A percentile compares a stretch with the other conserved stretches of the same genome.
These are phyloP conservation scores for Auriscalpium vulgare DNA, from an alignment of 768 basidiomycete species.

Conservation along the genomic window DNA sequence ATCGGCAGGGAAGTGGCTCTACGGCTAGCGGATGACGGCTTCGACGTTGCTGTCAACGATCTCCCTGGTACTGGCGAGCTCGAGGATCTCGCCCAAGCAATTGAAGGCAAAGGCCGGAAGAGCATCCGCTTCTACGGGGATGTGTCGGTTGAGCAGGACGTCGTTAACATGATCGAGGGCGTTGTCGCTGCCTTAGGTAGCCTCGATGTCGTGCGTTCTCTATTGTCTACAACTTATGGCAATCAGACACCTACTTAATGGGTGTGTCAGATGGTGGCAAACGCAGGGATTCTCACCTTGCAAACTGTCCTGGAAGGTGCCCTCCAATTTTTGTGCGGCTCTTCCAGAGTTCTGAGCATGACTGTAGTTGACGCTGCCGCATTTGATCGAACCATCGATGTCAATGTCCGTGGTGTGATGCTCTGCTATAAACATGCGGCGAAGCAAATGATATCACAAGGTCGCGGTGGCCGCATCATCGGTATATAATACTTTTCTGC, in stretches of 20 bases:
- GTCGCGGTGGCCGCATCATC: constrained; percentile 10
- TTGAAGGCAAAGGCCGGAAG: constrained; percentile 4
- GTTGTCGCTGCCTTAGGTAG: constrained; percentile 4
- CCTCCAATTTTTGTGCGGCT: not conserved
- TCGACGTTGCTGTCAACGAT: constrained; percentile 14
- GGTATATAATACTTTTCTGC: not conserved
- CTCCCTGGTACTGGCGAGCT: constrained; percentile 1
- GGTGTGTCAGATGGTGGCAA: constrained; percentile 9
- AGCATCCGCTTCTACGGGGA: constrained; percentile 1
- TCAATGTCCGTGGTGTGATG: constrained; percentile 12
- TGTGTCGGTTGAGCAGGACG: constrained; percentile 4
- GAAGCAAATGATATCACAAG: constrained; percentile 16
- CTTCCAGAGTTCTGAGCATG: not conserved
- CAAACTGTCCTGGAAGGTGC: not conserved
- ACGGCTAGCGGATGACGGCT: constrained; percentile 16
- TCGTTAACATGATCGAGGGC: constrained; percentile 1
- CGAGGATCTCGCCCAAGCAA: not conserved
- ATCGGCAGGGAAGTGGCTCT: constrained; percentile 15
- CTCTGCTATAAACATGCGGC: constrained; percentile 19
- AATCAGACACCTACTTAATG: not conserved
- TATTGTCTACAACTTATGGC: not conserved
- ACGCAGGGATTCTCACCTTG: constrained; percentile 2
- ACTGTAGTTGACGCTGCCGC: not conserved
- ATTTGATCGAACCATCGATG: constrained; percentile 3
- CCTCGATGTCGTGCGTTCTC: constrained; percentile 8